Conservation (phyloP, 345 rosid species). For the Arabis alpina region DNA sequence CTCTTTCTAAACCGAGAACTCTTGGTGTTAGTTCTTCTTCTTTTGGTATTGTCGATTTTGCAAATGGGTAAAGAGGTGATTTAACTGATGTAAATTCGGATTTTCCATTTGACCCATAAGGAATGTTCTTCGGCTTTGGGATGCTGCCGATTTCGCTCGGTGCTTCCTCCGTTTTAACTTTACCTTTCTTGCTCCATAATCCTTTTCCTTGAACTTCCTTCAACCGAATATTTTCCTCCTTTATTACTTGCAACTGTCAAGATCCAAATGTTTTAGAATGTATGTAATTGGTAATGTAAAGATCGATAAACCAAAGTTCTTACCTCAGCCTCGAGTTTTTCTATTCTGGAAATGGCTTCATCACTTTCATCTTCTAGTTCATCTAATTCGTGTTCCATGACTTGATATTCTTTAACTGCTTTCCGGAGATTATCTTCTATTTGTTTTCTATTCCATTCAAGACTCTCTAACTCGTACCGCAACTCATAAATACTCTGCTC, state of each 20-base stretch:
- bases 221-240: conserved; percentile 58
- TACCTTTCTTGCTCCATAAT: conserved; percentile 40
- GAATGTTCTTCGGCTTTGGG: conserved; percentile 31
- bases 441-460: conserved; percentile 60
- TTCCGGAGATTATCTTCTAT: conserved; percentile 55
- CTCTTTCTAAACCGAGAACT: conserved; percentile 46
- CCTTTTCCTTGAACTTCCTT: conserved; percentile 51
- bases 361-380: conserved; percentile 78
- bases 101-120: conserved; percentile 39
- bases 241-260: conserved; percentile 58
- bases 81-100: conserved; percentile 34
- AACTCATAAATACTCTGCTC: conserved; percentile 55
- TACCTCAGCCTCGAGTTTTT: conserved; percentile 72
- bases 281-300: background rate
- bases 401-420: conserved; percentile 55
- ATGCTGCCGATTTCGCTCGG: conserved; percentile 19
- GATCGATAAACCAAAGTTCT: background rate
- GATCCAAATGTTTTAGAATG: conserved; percentile 7
- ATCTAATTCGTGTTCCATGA: conserved; percentile 57
- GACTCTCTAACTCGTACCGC: conserved; percentile 60
- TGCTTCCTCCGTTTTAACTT: conserved; percentile 37
- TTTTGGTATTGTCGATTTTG: conserved; percentile 32
- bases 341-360: conserved; percentile 55
- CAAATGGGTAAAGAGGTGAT: conserved; percentile 41
- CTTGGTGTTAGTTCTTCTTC: conserved; percentile 35